A percentile compares a stretch with the other conserved stretches of the same genome.
phyloP scores from a whole-genome alignment of 2,329 filamentous ascomycete genomes.

The Colletotrichum musae region DNA sequence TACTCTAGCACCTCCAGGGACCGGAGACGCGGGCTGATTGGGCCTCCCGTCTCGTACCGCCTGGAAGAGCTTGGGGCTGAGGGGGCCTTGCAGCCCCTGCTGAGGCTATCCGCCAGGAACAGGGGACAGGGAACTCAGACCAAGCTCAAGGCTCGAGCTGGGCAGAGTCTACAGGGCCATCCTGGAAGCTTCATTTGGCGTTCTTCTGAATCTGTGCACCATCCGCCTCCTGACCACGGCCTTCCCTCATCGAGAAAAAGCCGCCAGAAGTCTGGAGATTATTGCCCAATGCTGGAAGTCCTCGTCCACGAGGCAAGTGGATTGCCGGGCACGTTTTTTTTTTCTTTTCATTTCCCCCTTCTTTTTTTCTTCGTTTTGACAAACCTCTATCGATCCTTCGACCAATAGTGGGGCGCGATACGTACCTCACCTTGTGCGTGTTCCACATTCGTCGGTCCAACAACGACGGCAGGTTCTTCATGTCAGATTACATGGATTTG shows the following conservation, averaged over 20 bases:
- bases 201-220: background rate
- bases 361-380: no score
- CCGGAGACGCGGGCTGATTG: background rate
- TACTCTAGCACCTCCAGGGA: background rate
- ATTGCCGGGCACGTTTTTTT: no score
- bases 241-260: slow-evolving; percentile 5
- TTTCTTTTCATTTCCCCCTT: no score
- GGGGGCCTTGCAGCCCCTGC: background rate
- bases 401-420: no score
- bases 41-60: background rate
- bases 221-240: slow-evolving; percentile 5
- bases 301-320: no score
- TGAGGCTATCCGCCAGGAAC: slow-evolving; percentile 3
- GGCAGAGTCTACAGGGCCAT: background rate
- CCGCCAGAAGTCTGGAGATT: background rate
- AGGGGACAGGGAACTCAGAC: slow-evolving; percentile 6
- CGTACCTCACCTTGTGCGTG: no score
- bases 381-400: no score
- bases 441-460: no score
- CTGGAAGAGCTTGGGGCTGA: slow-evolving; percentile 25
- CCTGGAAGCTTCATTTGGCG: slow-evolving; percentile 17
- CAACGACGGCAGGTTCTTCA: background rate
- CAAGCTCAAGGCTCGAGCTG: background rate
- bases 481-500: no score
- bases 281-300: no score